Percentiles rank a stretch among this genome's conserved stretches.
phyloP scores from a whole-genome alignment of 768 basidiomycete genomes.

The Fistulinella prunicolor region DNA sequence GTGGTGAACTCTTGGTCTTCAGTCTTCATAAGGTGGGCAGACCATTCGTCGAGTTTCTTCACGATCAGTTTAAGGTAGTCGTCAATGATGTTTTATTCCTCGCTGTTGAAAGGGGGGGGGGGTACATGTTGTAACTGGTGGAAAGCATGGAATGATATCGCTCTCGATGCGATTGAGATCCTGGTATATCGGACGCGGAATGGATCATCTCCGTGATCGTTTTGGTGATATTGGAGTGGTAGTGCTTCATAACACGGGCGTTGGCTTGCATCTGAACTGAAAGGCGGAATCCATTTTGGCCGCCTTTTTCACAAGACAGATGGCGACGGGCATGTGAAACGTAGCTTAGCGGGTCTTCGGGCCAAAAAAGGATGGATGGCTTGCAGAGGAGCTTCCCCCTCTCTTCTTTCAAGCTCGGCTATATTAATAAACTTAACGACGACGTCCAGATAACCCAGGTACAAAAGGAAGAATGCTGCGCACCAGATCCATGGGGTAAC shows the following conservation, averaged over 20 bases:
- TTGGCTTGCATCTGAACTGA: constrained; percentile 93
- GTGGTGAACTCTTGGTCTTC: constrained; percentile 83
- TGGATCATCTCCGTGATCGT: constrained; percentile 77
- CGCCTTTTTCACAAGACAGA: constrained; percentile 91
- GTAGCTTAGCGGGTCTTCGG: background rate
- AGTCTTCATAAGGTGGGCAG: constrained; percentile 87
- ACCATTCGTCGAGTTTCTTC: constrained; percentile 96
- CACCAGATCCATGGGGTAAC: constrained; percentile 76
- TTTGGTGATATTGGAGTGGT: constrained; percentile 84
- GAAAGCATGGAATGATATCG: constrained; percentile 89
- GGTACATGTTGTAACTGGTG: constrained; percentile 86
- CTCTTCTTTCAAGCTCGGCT: constrained; percentile 86
- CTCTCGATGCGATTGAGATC: constrained; percentile 92
- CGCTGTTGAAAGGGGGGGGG: constrained; percentile 93
- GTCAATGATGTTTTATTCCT: constrained; percentile 90
- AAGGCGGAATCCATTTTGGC: constrained; percentile 90
- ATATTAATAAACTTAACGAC: constrained; percentile 92
- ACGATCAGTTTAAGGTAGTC: constrained; percentile 94
- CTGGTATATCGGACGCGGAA: constrained; percentile 79
- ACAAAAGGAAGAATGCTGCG: constrained; percentile 76
- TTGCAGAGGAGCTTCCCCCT: constrained; percentile 76
- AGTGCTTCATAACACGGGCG: constrained; percentile 92
- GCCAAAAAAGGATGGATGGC: background rate
- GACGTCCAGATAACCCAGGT: constrained; percentile 78
- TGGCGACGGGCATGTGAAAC: constrained; percentile 73